phyloP scores from a whole-genome alignment of 768 basidiomycete species.

The Hemileccinum rubropunctum region DNA sequence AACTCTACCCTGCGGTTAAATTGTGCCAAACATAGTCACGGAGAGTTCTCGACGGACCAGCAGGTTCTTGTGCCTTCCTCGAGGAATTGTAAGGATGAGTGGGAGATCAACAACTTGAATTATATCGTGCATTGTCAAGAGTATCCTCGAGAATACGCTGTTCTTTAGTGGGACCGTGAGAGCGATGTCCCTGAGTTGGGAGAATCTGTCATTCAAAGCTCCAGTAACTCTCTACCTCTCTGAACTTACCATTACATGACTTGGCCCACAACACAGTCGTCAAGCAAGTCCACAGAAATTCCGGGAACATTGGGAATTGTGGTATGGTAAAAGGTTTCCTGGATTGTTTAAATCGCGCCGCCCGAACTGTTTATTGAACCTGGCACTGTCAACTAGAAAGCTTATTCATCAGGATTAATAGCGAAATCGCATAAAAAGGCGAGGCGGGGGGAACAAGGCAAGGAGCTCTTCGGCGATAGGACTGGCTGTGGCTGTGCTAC shows the following conservation, averaged over 20 bases:
- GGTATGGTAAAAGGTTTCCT: slow-evolving; percentile 35
- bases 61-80: slow-evolving; percentile 32
- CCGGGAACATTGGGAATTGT: slow-evolving; percentile 26
- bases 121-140: slow-evolving; percentile 20
- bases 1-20: slow-evolving; percentile 38
- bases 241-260: slow-evolving; percentile 33
- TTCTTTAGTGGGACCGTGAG: slow-evolving; percentile 32
- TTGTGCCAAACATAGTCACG: slow-evolving; percentile 34
- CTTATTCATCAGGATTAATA: no score
- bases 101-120: slow-evolving; percentile 31
- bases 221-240: neutral
- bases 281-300: slow-evolving; percentile 28
- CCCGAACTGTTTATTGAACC: neutral
- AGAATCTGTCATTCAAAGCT: neutral
- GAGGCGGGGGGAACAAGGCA: no score
- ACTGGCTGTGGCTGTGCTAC: neutral
- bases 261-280: slow-evolving; percentile 36
- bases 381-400: no score
- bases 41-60: slow-evolving; percentile 34
- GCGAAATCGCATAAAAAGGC: no score
- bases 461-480: no score
- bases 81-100: slow-evolving; percentile 31
- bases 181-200: slow-evolving; percentile 31
- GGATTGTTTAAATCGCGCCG: slow-evolving; percentile 13
- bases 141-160: slow-evolving; percentile 32